Percentiles rank a stretch among this genome's conserved stretches.
These are phyloP conservation scores for Phanerochaete carnosa DNA, from an alignment of 768 basidiomycete genomes.

Conservation along the genomic window DNA sequence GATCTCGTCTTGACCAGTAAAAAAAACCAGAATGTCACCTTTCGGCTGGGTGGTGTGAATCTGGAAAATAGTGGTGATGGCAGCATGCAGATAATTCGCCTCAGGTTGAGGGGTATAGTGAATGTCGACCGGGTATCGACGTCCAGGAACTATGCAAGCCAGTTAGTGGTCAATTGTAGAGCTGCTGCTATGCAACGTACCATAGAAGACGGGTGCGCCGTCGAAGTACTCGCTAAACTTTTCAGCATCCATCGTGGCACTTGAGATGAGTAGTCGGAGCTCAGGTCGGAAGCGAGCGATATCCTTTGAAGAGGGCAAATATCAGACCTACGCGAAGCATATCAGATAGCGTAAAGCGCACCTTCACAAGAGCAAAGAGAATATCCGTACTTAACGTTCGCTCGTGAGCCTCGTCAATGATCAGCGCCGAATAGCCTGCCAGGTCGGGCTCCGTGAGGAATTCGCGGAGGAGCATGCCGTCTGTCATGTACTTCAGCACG, in stretches of 20 bases:
- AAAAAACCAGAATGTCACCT: conserved; percentile 96
- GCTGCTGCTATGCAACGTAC: conserved; percentile 45
- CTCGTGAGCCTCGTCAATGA: conserved; percentile 99
- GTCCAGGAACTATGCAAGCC: conserved; percentile 80
- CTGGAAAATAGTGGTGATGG: conserved; percentile 98
- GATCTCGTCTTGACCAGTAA: conserved; percentile 99
- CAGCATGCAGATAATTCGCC: conserved; percentile 97
- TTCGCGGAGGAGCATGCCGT: conserved; percentile 96
- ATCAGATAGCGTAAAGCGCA: conserved; percentile 40
- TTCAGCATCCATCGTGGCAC: conserved; percentile 95
- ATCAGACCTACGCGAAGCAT: conserved; percentile 22
- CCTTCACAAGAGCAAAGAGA: conserved; percentile 97
- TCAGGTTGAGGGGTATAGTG: conserved; percentile 99
- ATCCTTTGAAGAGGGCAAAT: conserved; percentile 51
- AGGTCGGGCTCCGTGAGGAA: conserved; percentile 97
- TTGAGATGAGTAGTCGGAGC: conserved; percentile 88
- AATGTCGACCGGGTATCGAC: conserved; percentile 96
- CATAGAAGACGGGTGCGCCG: conserved; percentile 90
- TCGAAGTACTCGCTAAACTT: conserved; percentile 99
- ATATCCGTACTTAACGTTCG: conserved; percentile 98
- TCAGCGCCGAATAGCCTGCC: conserved; percentile 90
- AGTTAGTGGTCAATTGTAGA: not conserved
- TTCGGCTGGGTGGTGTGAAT: conserved; percentile 98
- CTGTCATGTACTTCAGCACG: conserved; percentile 99
- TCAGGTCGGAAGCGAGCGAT: conserved; percentile 96